These are phyloP conservation scores for Boletus reticulatus DNA, from an alignment of 768 basidiomycete genomes.

Conservation along the genomic window DNA sequence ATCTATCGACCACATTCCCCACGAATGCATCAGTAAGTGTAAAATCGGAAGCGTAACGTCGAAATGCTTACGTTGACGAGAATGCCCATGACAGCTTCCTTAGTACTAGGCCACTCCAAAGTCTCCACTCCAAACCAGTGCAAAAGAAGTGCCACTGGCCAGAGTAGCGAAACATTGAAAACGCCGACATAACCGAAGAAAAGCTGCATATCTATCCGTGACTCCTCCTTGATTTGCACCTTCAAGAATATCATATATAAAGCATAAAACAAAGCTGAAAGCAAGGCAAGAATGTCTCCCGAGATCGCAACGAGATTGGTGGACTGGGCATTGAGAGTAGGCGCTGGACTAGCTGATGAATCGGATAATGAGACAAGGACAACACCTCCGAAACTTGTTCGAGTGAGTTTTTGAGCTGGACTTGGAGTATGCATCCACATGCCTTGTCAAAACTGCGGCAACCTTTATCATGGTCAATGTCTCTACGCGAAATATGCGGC, in stretches of 20 bases:
- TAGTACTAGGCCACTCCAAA: conserved; percentile 67
- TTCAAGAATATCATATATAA: conserved; percentile 89
- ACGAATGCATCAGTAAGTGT: background rate
- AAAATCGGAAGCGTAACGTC: background rate
- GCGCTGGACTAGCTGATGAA: conserved; percentile 35
- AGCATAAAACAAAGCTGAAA: conserved; percentile 88
- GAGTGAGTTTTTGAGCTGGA: conserved; percentile 3
- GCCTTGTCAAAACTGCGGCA: conserved; percentile 79
- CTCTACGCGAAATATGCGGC: conserved; percentile 82
- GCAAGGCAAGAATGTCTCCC: conserved; percentile 81
- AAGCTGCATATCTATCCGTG: conserved; percentile 87
- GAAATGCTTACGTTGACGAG: conserved; percentile 51
- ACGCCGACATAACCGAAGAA: conserved; percentile 95
- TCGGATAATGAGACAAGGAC: conserved; percentile 89
- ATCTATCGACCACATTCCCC: conserved; percentile 46
- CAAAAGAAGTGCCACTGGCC: conserved; percentile 77
- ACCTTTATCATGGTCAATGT: conserved; percentile 69
- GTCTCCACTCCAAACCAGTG: conserved; percentile 69
- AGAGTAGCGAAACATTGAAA: conserved; percentile 72
- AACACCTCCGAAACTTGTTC: conserved; percentile 73
- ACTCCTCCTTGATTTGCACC: conserved; percentile 77
- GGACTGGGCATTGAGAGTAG: conserved; percentile 12
- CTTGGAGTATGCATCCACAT: conserved; percentile 8
- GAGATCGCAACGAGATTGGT: conserved; percentile 34
- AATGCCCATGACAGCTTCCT: conserved; percentile 46